Base-by-base conservation (phyloP, 768 basidiomycete genomes). In the Phaeotremella skinneri region DNA sequence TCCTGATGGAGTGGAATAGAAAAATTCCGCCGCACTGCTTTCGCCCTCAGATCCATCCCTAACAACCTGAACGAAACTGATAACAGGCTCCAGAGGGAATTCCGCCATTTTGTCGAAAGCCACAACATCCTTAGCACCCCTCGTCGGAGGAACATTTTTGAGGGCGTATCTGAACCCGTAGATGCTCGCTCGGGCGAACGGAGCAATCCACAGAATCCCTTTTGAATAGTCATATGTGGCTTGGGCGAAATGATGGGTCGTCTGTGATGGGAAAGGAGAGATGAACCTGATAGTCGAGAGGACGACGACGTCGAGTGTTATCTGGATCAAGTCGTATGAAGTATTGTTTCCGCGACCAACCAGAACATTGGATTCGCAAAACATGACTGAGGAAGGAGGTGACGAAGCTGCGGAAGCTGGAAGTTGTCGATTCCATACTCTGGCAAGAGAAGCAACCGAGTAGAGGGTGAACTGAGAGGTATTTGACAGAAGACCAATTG, bases 281-380 rank as follows among this genome's bases (percentile, higher is more conserved):
- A 25, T 27, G 39, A 71, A 67, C 9, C 55, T 41, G 59, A 73
- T 69, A 9, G 65, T 61, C 6, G 69, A 59, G 14, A 73, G 52
- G 16, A 69, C 56, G 20, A 63, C 59, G 20, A 69, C 34, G 21
- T 66, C 63, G 23, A 48, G 23, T 0, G 69, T 66, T 47, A 73
- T 69, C 47, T 73, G 72, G 2, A 71, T 54, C 7, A 73, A 58
- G 21, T 73, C 72, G 43, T 66, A 62, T 16, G 52, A 16, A n/a
- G 67, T 69, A 55, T 73, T 64, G 48, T 68, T 59, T 5, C 47
- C 43, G 16, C 61, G 41, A 14, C 72, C 72, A 23, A 73, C 58
- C 47, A 73, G 58, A 34, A 73, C 25, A 30, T 63, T 68, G 14
- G 65, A 45, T 48, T 73, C 72, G 60, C 64, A 67, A 60, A 73